These are phyloP conservation scores for Phylloporus sp. DNA, from an alignment of 768 basidiomycete genomes.

Conservation along the genomic window DNA sequence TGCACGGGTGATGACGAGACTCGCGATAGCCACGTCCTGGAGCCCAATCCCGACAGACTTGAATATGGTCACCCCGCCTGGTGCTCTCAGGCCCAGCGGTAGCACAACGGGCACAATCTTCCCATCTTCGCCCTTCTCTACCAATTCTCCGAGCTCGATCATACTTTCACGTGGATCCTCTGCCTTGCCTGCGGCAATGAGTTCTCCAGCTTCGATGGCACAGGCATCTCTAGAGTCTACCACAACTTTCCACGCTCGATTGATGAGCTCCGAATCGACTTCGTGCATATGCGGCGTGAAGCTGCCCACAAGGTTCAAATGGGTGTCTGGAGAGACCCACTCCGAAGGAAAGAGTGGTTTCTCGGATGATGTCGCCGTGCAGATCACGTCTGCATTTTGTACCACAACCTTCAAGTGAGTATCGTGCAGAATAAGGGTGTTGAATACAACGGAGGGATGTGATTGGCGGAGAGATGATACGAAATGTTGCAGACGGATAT, in stretches of 20 bases:
- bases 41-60: constrained; percentile 85
- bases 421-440: constrained; percentile 8
- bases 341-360: constrained; percentile 64
- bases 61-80: constrained; percentile 68
- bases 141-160: constrained; percentile 68
- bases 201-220: constrained; percentile 74
- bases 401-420: constrained; percentile 10
- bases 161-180: constrained; percentile 37
- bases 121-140: constrained; percentile 22
- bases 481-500: constrained; percentile 45
- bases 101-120: constrained; percentile 9
- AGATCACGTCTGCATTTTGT: constrained; percentile 45
- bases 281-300: constrained; percentile 83
- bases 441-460: constrained; percentile 25
- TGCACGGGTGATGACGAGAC: constrained; percentile 61
- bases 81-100: constrained; percentile 9
- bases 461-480: constrained; percentile 22
- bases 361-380: constrained; percentile 70
- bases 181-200: constrained; percentile 51
- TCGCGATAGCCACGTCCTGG: constrained; percentile 85
- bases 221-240: constrained; percentile 78
- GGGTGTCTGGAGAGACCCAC: constrained; percentile 60
- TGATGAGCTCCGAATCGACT: constrained; percentile 55
- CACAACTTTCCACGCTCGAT: constrained; percentile 52
- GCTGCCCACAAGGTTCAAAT: constrained; percentile 76